Conservation (phyloP, 2,329 filamentous ascomycete species). For the Colletotrichum sp. region DNA sequence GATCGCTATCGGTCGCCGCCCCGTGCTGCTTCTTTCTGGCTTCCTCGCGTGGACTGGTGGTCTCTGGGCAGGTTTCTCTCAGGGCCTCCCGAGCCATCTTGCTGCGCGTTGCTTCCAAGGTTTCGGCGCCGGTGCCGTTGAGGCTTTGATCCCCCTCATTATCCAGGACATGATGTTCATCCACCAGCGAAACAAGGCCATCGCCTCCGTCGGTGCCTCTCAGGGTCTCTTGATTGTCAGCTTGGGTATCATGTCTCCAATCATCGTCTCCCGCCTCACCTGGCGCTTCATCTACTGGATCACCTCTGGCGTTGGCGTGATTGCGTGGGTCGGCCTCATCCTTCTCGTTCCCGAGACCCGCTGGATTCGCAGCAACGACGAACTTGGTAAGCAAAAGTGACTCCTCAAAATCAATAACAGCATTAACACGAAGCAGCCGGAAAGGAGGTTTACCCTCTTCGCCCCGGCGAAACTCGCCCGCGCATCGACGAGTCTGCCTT, state of each 20-base stretch:
- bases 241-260: conserved; percentile 30
- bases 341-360: conserved; percentile 39
- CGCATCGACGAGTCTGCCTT: conserved; percentile 17
- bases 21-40: conserved; percentile 35
- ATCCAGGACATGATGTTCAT: conserved; percentile 43
- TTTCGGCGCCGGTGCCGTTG: conserved; percentile 37
- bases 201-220: conserved; percentile 32
- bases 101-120: conserved; percentile 37
- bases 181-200: conserved; percentile 38
- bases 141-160: conserved; percentile 40
- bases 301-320: conserved; percentile 30
- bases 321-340: conserved; percentile 37
- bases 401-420: no score
- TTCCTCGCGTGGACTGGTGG: conserved; percentile 37
- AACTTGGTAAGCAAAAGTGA: conserved; percentile 25
- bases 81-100: conserved; percentile 31
- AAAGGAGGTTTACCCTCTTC: conserved; percentile 21
- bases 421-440: conserved; percentile 4
- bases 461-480: conserved; percentile 20
- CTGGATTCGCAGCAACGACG: conserved; percentile 32
- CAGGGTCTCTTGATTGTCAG: conserved; percentile 33
- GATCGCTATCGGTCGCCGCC: conserved; percentile 37
- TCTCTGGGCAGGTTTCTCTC: conserved; percentile 37
- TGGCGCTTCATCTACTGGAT: conserved; percentile 41
- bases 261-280: conserved; percentile 30